Conservation (phyloP, 2,329 filamentous ascomycete genomes). For the Cladophialophora psammophila region DNA sequence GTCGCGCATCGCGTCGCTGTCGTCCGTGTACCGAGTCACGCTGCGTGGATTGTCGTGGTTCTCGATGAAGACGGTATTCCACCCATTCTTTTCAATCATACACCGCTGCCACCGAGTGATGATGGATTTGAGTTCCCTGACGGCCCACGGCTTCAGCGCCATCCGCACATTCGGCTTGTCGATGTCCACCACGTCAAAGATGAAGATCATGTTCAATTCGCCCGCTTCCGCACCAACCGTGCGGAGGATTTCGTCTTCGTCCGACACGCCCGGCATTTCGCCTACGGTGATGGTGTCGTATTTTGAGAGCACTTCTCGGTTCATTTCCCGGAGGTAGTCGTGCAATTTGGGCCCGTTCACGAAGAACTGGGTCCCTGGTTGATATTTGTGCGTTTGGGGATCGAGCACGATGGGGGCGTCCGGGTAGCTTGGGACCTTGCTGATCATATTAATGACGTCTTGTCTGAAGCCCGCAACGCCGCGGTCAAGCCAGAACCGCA, state of each 20-base stretch:
- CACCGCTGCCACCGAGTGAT: conserved; percentile 56
- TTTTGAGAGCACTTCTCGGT: conserved; percentile 45
- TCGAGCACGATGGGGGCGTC: conserved; percentile 50
- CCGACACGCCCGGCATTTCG: conserved; percentile 49
- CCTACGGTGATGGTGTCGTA: conserved; percentile 53
- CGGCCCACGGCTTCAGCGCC: conserved; percentile 49
- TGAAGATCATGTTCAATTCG: conserved; percentile 53
- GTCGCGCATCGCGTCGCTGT: conserved; percentile 55
- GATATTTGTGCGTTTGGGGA: conserved; percentile 52
- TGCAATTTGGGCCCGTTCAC: conserved; percentile 48
- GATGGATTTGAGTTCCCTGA: conserved; percentile 52
- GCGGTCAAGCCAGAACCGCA: conserved; percentile 79
- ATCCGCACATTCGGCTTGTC: conserved; percentile 44
- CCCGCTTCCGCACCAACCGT: conserved; percentile 46
- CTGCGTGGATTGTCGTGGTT: conserved; percentile 63
- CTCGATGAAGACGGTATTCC: conserved; percentile 61
- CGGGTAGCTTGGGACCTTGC: conserved; percentile 66
- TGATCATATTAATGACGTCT: conserved; percentile 77
- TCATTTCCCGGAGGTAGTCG: conserved; percentile 49
- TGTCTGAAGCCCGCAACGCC: conserved; percentile 78
- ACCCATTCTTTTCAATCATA: conserved; percentile 58
- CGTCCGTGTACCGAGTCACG: conserved; percentile 57
- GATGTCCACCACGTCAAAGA: conserved; percentile 49
- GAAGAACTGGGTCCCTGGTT: conserved; percentile 54
- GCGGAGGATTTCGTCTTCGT: conserved; percentile 47